Base-by-base conservation (phyloP, 208 protist genomes). In the Tetramitus jugosus region DNA sequence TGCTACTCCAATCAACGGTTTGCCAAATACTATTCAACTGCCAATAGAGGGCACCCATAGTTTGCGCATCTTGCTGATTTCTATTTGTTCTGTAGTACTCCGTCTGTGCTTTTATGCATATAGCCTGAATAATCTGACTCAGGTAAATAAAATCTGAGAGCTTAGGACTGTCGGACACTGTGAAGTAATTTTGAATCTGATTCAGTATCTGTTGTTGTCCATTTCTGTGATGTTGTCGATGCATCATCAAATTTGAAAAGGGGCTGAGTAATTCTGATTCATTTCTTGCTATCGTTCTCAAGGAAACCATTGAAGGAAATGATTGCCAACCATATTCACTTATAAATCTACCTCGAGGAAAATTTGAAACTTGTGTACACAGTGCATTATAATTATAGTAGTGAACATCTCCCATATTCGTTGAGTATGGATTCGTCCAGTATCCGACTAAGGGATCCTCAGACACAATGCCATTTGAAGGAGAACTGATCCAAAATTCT, bases 1-100 rank as follows among this genome's bases (percentile, higher is more conserved):
- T 23, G 2, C 29, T 53, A 8, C 29, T 20, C 76, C 76, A 72
- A 10, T 45, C 31, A 1, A 75, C 29, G 10, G 56, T 43, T 74
- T 45, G 76, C 76, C 76, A 79, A 40, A 69, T 69, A 8, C 42
- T 52, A 69, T 79, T 79, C n/a, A 74, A 71, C 77, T 92, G 89
- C 89, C 89, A 92, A 80, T 91, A 92, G 1, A 92, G 35, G 1
- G 83, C 79, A 26, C 89, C 89, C 85, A 87, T 87, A 13, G 87
- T 89, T 61, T 80, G 77, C 3, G 83, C 79, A 39, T 80, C 76
- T 35, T 8, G 4, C n/a, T 62, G 26, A 53, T n/a, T 43, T 33
- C 42, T 79, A 7, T 76, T 75, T 0, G 17, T 43, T 67, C 46
- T 49, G 14, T 65, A 52, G 49, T 60, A 31, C n/a, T 62, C 60